These are phyloP conservation scores for Setaria viridis DNA, from an alignment of 202 grass and related monocot genomes.

Conservation along the genomic window DNA sequence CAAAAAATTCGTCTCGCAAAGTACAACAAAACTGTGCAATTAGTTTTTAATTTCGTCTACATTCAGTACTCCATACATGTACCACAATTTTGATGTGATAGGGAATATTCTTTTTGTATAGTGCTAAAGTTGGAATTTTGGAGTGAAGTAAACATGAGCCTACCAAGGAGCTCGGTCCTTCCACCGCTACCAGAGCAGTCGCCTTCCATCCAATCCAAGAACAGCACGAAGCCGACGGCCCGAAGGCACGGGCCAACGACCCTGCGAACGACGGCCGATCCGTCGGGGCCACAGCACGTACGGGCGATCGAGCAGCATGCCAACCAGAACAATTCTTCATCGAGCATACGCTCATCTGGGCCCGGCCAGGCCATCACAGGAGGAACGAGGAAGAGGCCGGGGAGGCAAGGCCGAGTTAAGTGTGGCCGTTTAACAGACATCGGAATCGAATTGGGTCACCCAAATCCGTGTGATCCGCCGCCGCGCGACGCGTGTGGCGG, in stretches of 20 bases:
- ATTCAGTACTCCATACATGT: too few species aligned
- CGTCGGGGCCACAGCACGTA: background rate
- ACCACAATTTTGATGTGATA: too few species aligned
- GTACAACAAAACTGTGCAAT: too few species aligned
- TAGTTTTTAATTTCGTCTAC: too few species aligned
- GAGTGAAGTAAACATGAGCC: too few species aligned
- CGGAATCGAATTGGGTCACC: background rate
- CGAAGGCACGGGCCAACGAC: slow-evolving; percentile 9
- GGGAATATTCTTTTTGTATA: too few species aligned
- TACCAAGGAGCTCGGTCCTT: background rate
- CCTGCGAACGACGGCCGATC: slow-evolving; percentile 27
- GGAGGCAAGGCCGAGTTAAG: background rate
- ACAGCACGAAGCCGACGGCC: background rate
- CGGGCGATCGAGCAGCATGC: background rate
- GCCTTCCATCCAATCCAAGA: slow-evolving; percentile 1
- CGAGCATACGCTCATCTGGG: background rate
- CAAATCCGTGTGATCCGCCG: background rate
- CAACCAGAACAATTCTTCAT: background rate
- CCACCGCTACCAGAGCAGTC: background rate
- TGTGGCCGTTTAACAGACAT: background rate
- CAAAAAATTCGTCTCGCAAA: too few species aligned
- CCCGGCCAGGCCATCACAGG: background rate
- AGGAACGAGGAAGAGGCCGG: background rate
- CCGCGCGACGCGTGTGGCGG: background rate
- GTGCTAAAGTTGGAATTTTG: too few species aligned